These are phyloP conservation scores for Picea glauca DNA, from an alignment of 75 land plant species.

Conservation along the genomic window DNA sequence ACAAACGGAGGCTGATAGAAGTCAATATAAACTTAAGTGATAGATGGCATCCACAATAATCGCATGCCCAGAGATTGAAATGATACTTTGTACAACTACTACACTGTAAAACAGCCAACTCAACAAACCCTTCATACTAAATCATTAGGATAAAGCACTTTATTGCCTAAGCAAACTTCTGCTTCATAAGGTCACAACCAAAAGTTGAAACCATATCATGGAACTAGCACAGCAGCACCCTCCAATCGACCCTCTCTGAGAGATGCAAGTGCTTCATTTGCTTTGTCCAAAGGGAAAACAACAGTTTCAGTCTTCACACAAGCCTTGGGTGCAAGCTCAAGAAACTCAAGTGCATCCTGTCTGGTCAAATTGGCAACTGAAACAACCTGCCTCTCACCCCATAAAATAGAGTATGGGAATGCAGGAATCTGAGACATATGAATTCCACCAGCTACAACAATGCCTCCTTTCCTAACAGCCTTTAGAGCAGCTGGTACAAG, in stretches of 20 bases:
- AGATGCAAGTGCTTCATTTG: slow-evolving; percentile 18
- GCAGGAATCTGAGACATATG: slow-evolving; percentile 23
- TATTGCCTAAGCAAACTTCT: no score
- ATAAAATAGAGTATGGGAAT: slow-evolving; percentile 21
- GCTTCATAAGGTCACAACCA: no score
- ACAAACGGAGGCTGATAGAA: no score
- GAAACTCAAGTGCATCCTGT: slow-evolving; percentile 24
- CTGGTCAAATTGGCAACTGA: slow-evolving; percentile 25
- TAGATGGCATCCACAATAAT: no score
- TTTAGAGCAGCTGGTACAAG: slow-evolving; percentile 17
- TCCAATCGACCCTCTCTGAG: slow-evolving; percentile 14
- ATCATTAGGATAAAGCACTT: no score
- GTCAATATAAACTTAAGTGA: no score
- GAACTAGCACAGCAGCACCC: slow-evolving; percentile 23
- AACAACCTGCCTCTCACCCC: slow-evolving; percentile 22
- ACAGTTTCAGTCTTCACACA: slow-evolving; percentile 17
- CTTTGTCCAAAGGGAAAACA: slow-evolving; percentile 18
- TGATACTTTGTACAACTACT: no score
- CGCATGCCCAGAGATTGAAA: no score
- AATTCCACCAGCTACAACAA: slow-evolving; percentile 22
- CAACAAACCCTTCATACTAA: no score
- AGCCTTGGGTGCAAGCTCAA: slow-evolving; percentile 18
- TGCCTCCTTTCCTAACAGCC: slow-evolving; percentile 16
- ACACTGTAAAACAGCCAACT: no score
- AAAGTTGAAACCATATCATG: slow-evolving; percentile 5